These are phyloP conservation scores for Venturia pyrina DNA, from an alignment of 2,329 filamentous ascomycete genomes.

Conservation along the genomic window DNA sequence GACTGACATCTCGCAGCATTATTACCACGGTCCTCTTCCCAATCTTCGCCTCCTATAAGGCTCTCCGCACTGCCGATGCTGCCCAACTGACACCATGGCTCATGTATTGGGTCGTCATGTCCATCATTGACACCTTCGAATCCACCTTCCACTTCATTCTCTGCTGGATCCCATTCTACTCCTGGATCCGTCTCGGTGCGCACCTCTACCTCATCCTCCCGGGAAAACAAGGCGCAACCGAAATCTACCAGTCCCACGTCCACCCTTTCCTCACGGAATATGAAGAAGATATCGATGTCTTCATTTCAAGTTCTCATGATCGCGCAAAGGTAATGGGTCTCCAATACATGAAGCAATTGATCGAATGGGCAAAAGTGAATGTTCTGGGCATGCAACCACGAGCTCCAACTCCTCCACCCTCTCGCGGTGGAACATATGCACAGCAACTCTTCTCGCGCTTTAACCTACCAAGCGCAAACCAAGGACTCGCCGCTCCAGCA, in stretches of 20 bases:
- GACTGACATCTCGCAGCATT: constrained; percentile 46
- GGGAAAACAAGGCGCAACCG: constrained; percentile 84
- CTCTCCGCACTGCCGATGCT: constrained; percentile 83
- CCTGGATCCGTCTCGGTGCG: constrained; percentile 77
- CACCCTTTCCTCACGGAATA: constrained; percentile 84
- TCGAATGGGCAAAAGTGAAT: constrained; percentile 56
- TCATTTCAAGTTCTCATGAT: constrained; percentile 75
- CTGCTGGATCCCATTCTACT: constrained; percentile 86
- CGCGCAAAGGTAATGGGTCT: constrained; percentile 67
- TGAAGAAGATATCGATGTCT: constrained; percentile 78
- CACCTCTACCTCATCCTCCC: constrained; percentile 94
- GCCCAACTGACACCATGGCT: constrained; percentile 91
- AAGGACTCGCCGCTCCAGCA: constrained; percentile 35
- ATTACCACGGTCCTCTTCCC: constrained; percentile 86
- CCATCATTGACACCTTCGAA: constrained; percentile 70
- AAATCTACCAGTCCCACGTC: constrained; percentile 75
- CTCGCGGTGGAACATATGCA: constrained; percentile 51
- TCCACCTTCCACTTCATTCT: constrained; percentile 83
- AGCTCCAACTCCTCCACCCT: constrained; percentile 37
- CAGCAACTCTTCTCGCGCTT: constrained; percentile 78
- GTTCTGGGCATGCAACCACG: constrained; percentile 66
- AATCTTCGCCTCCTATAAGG: constrained; percentile 95
- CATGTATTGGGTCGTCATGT: constrained; percentile 97
- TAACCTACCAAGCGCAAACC: constrained; percentile 47
- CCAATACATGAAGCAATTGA: constrained; percentile 37